A percentile compares a stretch with the other conserved stretches of the same genome.
phyloP scores from a whole-genome alignment of 1,284 basidiomycete genomes.

The Heterobasidion occidentale region DNA sequence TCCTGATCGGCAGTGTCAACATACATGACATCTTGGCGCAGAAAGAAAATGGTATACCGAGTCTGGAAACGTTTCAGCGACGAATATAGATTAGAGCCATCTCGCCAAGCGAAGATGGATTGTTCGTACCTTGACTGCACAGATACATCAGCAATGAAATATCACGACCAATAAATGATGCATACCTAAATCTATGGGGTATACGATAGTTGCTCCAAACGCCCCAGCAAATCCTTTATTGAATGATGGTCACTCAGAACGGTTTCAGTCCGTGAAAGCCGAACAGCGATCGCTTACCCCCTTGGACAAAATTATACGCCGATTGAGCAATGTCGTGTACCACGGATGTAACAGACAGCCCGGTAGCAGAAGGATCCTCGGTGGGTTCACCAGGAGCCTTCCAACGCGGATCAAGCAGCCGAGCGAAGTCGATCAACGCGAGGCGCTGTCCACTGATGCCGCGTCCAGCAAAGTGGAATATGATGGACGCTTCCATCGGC shows the following conservation, averaged over 20 bases:
- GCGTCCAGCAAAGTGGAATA: slow-evolving; percentile 91
- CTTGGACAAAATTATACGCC: slow-evolving; percentile 82
- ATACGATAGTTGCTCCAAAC: slow-evolving; percentile 88
- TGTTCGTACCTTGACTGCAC: slow-evolving; percentile 57
- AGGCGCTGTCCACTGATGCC: slow-evolving; percentile 65
- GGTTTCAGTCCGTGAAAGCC: background rate
- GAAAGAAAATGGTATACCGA: slow-evolving; percentile 31
- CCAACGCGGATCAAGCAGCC: slow-evolving; percentile 85
- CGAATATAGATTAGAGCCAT: background rate
- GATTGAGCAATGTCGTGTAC: slow-evolving; percentile 51
- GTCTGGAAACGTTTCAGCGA: slow-evolving; percentile 38
- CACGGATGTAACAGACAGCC: slow-evolving; percentile 27
- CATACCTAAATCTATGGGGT: slow-evolving; percentile 90
- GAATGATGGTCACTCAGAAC: slow-evolving; percentile 4
- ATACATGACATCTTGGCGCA: too few species aligned
- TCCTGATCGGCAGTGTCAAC: slow-evolving; percentile 36
- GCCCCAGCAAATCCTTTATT: slow-evolving; percentile 76
- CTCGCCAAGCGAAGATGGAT: background rate
- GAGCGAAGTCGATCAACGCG: slow-evolving; percentile 81
- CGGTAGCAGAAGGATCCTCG: slow-evolving; percentile 7
- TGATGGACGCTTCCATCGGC: slow-evolving; percentile 92
- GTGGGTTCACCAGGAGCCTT: slow-evolving; percentile 51
- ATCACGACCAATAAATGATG: slow-evolving; percentile 9
- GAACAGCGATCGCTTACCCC: slow-evolving; percentile 45
- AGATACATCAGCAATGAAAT: background rate